Evolutionary conservation across 805 yeast genomes (phyloP).

Genomic region (Millerozyma miso): DNA sequence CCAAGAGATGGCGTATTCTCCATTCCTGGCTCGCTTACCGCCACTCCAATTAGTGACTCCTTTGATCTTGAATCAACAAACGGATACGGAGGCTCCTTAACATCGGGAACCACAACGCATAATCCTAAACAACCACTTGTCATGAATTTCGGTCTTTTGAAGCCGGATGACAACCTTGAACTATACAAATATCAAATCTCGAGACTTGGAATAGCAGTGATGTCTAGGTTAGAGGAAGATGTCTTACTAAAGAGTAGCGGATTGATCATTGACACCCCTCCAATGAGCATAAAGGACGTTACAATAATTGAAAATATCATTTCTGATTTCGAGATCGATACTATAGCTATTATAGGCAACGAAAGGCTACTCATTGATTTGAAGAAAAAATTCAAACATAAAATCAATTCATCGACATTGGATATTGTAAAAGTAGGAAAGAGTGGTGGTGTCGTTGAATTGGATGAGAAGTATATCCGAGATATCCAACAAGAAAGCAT

Average conservation of each 20-base stretch:
- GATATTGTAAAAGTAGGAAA: constrained; percentile 59
- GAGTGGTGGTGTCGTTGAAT: constrained; percentile 74
- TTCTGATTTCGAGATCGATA: constrained; percentile 54
- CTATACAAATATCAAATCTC: constrained; percentile 48
- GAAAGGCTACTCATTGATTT: constrained; percentile 67
- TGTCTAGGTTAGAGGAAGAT: constrained; percentile 51
- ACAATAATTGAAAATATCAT: constrained; percentile 54
- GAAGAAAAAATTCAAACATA: constrained; percentile 43
- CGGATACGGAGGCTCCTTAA: constrained; percentile 74
- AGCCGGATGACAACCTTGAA: constrained; percentile 51
- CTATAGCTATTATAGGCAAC: constrained; percentile 69
- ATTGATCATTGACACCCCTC: constrained; percentile 70
- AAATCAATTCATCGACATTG: constrained; percentile 27
- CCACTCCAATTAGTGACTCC: constrained; percentile 77
- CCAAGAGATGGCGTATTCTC: constrained; percentile 68
- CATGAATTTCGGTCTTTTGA: constrained; percentile 70
- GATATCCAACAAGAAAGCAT: constrained; percentile 72
- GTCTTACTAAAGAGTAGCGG: constrained; percentile 46
- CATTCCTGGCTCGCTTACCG: constrained; percentile 80
- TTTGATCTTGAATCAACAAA: constrained; percentile 67
- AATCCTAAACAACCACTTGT: constrained; percentile 91
- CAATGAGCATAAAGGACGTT: constrained; percentile 48
- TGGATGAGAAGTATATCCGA: constrained; percentile 65
- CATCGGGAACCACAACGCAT: constrained; percentile 67
- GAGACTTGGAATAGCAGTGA: constrained; percentile 46